phyloP scores from a whole-genome alignment of 1,284 basidiomycete species.

The Cystobasidiaceae sp. region DNA sequence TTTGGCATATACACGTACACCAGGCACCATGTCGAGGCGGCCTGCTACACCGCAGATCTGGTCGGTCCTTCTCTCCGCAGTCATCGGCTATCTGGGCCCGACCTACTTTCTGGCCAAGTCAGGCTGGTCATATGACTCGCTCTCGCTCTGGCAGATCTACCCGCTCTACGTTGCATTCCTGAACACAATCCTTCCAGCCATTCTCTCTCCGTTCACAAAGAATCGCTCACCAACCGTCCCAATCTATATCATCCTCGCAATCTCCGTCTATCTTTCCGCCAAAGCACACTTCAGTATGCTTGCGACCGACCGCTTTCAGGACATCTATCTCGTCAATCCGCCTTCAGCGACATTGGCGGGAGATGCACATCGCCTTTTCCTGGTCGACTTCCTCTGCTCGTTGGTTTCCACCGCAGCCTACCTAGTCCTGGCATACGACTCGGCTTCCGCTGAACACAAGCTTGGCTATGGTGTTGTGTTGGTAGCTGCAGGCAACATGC shows the following conservation, averaged over 20 bases:
- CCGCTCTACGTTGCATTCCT: conserved; percentile 8
- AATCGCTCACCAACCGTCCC: conserved; percentile 5
- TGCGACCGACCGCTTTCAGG: conserved; percentile 11
- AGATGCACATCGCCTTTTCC: conserved; percentile 24
- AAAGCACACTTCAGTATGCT: conserved; percentile 25
- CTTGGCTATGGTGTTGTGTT: conserved; percentile 7
- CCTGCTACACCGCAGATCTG: conserved; percentile 8
- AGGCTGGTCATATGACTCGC: conserved; percentile 18
- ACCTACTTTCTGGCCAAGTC: neutral
- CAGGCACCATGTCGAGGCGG: neutral
- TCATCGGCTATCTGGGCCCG: conserved; percentile 17
- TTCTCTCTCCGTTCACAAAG: conserved; percentile 15
- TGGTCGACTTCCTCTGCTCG: conserved; percentile 25
- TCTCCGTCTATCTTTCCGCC: conserved; percentile 21
- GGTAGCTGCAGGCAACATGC: neutral
- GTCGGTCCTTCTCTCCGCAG: conserved; percentile 18
- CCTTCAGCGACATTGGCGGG: neutral
- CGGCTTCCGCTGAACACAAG: conserved; percentile 3
- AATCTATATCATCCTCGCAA: conserved; percentile 2
- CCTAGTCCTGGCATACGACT: conserved; percentile 8
- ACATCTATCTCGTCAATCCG: conserved; percentile 7
- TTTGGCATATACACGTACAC: neutral
- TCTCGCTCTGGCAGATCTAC: conserved; percentile 25
- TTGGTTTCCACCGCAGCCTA: neutral
- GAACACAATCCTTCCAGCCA: neutral